phyloP scores from a whole-genome alignment of 768 basidiomycete species.

The Chiua virens region DNA sequence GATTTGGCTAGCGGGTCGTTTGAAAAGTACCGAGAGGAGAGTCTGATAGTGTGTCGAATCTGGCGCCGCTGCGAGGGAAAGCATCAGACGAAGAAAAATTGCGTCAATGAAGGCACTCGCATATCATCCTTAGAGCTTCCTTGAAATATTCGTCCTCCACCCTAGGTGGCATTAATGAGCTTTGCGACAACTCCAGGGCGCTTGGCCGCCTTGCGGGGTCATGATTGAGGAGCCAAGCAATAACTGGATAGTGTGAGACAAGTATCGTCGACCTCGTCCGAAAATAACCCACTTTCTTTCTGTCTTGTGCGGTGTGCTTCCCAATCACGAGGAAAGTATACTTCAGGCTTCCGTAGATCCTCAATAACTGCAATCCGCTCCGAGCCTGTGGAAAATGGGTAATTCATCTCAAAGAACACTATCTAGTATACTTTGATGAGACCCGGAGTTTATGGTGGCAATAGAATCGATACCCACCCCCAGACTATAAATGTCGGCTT shows the following conservation, averaged over 20 bases:
- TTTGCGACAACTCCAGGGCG: slow-evolving; percentile 82
- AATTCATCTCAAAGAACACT: slow-evolving; percentile 98
- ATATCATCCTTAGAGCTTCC: slow-evolving; percentile 73
- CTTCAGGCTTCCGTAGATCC: slow-evolving; percentile 66
- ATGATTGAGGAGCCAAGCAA: slow-evolving; percentile 79
- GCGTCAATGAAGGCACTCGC: slow-evolving; percentile 37
- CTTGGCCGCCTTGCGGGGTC: slow-evolving; percentile 76
- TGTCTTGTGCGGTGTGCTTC: slow-evolving; percentile 57
- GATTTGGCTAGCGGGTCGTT: slow-evolving; percentile 61
- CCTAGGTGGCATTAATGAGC: slow-evolving; percentile 68
- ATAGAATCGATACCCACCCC: slow-evolving; percentile 55
- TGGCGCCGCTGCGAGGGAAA: slow-evolving; percentile 54
- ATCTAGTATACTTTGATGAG: slow-evolving; percentile 49
- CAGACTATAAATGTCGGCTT: slow-evolving; percentile 94
- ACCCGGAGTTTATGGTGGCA: background rate
- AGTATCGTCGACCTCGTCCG: background rate
- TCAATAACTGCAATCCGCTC: slow-evolving; percentile 86
- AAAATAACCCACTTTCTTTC: slow-evolving; percentile 59
- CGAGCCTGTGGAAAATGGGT: slow-evolving; percentile 72
- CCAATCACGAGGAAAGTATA: slow-evolving; percentile 82
- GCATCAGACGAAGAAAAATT: background rate
- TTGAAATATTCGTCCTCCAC: slow-evolving; percentile 88
- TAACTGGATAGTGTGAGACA: slow-evolving; percentile 48
- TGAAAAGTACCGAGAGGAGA: slow-evolving; percentile 77
- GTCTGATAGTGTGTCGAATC: slow-evolving; percentile 81